Conservation (phyloP, 2,329 filamentous ascomycete genomes). For the Calycina herbarum region DNA sequence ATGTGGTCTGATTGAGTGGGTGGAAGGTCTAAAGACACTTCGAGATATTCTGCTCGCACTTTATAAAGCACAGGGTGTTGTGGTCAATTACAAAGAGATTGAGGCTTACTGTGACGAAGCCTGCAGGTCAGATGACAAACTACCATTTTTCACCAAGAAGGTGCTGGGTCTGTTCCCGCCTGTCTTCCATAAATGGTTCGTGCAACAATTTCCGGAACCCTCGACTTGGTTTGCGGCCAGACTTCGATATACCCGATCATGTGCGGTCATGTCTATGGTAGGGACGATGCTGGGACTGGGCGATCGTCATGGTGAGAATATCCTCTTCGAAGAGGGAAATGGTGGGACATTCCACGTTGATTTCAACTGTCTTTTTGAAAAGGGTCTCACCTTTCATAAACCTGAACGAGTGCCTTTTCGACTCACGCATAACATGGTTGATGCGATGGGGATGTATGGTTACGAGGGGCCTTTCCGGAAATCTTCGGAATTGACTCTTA, state of each 20-base stretch:
- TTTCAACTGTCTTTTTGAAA: constrained; percentile 99
- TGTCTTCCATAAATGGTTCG: constrained; percentile 91
- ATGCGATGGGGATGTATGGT: constrained; percentile 93
- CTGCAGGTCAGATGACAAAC: constrained; percentile 56
- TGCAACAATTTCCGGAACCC: constrained; percentile 90
- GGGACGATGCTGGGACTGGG: constrained; percentile 92
- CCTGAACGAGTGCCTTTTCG: constrained; percentile 95
- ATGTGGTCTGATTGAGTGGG: constrained; percentile 98
- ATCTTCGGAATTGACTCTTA: constrained; percentile 84
- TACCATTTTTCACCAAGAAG: constrained; percentile 68
- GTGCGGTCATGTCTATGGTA: constrained; percentile 99
- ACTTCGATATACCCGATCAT: constrained; percentile 86
- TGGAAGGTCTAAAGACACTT: constrained; percentile 91
- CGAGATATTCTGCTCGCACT: constrained; percentile 83
- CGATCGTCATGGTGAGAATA: constrained; percentile 95
- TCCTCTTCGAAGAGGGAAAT: constrained; percentile 89
- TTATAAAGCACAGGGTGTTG: constrained; percentile 73
- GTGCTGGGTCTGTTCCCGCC: constrained; percentile 71
- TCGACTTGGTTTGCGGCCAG: constrained; percentile 89
- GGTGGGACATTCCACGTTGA: constrained; percentile 97
- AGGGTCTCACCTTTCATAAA: constrained; percentile 91
- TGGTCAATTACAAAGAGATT: constrained; percentile 68
- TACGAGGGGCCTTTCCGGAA: constrained; percentile 92
- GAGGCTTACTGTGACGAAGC: constrained; percentile 64
- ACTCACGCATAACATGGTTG: constrained; percentile 96